Conservation (phyloP, 2,329 filamentous ascomycete species). For the Aspergillus proliferans region DNA sequence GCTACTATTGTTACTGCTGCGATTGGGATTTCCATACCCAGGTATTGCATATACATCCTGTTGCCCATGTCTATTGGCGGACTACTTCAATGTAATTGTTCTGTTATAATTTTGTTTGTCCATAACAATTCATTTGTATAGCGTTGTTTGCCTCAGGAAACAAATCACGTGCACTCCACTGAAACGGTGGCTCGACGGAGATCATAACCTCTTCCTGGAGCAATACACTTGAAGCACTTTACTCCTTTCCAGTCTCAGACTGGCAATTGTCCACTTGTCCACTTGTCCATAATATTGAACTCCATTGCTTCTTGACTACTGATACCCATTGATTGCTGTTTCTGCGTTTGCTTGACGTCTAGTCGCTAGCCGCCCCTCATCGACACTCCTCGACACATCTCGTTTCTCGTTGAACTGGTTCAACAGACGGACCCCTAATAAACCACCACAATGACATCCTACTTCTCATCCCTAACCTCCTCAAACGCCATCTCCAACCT, state of each 20-base stretch:
- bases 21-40: constrained; percentile 31
- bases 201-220: not conserved
- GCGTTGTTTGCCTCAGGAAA: not conserved
- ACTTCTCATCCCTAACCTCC: constrained; percentile 63
- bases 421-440: not conserved
- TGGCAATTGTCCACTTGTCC: not conserved
- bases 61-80: constrained; percentile 1
- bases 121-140: not conserved
- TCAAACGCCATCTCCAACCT: constrained; percentile 46
- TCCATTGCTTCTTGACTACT: not conserved
- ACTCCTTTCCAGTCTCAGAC: not conserved
- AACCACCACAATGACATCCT: constrained; percentile 60
- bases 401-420: not conserved
- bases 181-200: not conserved
- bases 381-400: not conserved
- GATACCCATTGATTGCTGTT: not conserved
- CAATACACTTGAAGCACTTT: not conserved
- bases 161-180: not conserved
- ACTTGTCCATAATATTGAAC: not conserved
- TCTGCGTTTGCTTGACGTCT: not conserved
- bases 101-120: not conserved
- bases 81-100: not conserved
- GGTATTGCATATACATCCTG: constrained; percentile 25
- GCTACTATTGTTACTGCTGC: constrained; percentile 10
- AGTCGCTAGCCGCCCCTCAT: not conserved